Base-by-base conservation (phyloP, 2,329 filamentous ascomycete species). In the Colletotrichum siamense region DNA sequence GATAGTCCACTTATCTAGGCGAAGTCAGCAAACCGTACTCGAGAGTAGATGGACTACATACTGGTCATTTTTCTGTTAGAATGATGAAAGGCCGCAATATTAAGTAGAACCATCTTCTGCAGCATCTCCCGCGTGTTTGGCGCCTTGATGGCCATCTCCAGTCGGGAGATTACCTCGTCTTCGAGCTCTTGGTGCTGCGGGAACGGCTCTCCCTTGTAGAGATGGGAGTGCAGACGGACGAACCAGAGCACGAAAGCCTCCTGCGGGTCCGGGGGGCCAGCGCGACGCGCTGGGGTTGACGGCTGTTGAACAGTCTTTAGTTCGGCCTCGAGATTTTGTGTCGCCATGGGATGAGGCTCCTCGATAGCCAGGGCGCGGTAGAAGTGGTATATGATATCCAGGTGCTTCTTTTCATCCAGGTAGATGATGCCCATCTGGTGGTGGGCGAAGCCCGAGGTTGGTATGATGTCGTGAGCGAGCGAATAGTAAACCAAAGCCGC, bases 351-450 rank as follows among this genome's bases (percentile, higher is more conserved):
- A 81, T 97, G 93, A 6, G 96, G 95, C 55, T 93, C 89, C 69
- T 92, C 89, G 36, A 95, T 93, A 10, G 93, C 93, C 79, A 97
- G 90, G 18, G 96, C 94, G 78, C 96, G 93, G 82, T 98, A 97
- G 55, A 99, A 92, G 83, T 98, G 93, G 84, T 98, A 99, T 34
- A 98, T 94, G 12, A 95, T 93, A 77, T 95, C 92, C 67, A 99
- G 90, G 82, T 98, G 94, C 79, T 96, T 94, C 74, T 91, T 91
- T 80, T 96, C 92, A 69, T 94, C 93, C 64, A 95, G 90, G 76
- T 94, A 94, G 75, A 99, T 94, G 44, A 99, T 95, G 44, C 95
- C 96, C 83, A 97, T 92, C 84, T 99, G 97, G 81, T 99, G 96
- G 81, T 98, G 94, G 18, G 95, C 94, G 78, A 93, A 92, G 34